Base-by-base conservation (phyloP, 192 early-diverging fungal genomes). In the Funneliformis mosseae region DNA sequence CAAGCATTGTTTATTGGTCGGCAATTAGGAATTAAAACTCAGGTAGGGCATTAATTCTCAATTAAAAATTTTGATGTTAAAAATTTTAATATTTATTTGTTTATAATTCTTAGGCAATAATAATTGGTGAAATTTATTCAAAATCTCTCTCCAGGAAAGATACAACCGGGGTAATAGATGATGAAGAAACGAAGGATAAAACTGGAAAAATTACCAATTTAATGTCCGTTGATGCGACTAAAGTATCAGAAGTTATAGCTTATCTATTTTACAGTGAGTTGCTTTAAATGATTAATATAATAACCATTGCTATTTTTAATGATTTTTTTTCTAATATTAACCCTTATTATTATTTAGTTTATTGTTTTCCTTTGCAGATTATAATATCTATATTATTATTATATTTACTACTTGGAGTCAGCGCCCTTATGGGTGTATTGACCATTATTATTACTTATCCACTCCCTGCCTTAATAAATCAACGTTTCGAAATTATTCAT, bases 361-460 rank as follows among this genome's bases (percentile, higher is more conserved):
- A 93, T 76, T 85, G 83, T n/a, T 87, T 87, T 67, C 94, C 94
- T 8, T 81, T 94, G 25, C 88, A 91, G 67, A 87, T 94, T 59
- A 39, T 90, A 23, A 82, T 96, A 18, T 92, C 91, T n/a, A 83
- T 94, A 10, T 83, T 85, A 81, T 90, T 89, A 77, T 85, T 99
- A 64, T 92, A 95, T 79, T 83, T 81, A 64, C 84, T 99, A 43
- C 85, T 99, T 67, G 97, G 97, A 23, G 84, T 88, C 21, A 89
- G 96, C 10, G 95, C 95, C 23, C 69, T 97, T n/a, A 91, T 92
- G 59, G 96, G 96, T 12, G 86, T 97, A 11, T 81, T 84, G 0
- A 85, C 92, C 43, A 92, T 96, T 38, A 80, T 92, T 5, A 45
- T 92, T 12, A 87, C 89, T 61, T 92, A 91, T 43, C 93, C 93